Evolutionary conservation across 2,329 filamentous ascomycete genomes (phyloP).

Genomic region (Phialophora expanda): DNA sequence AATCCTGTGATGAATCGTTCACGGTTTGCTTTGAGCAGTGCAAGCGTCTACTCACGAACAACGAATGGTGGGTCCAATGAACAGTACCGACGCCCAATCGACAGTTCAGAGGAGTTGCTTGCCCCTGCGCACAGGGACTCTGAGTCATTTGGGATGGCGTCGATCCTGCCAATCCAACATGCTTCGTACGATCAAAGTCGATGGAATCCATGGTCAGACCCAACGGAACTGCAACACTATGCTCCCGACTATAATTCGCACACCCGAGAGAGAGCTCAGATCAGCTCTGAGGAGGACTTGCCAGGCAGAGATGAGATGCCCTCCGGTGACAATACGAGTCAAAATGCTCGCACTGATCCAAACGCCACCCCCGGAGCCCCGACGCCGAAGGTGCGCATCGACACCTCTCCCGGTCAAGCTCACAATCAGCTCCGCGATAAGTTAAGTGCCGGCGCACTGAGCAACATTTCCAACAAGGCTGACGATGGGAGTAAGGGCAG

Average conservation of each 20-base stretch:
- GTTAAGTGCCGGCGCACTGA: slow-evolving; percentile 18
- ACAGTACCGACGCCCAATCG: slow-evolving; percentile 25
- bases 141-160: slow-evolving; percentile 46
- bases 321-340: neutral
- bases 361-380: slow-evolving; percentile 17
- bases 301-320: neutral
- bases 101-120: slow-evolving; percentile 31
- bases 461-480: slow-evolving; percentile 24
- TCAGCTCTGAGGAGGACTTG: slow-evolving; percentile 36
- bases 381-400: slow-evolving; percentile 15
- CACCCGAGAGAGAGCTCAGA: slow-evolving; percentile 48
- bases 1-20: slow-evolving; percentile 17
- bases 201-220: slow-evolving; percentile 36
- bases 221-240: neutral
- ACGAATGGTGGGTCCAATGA: slow-evolving; percentile 44
- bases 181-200: slow-evolving; percentile 21
- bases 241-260: slow-evolving; percentile 38
- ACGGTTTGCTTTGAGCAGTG: slow-evolving; percentile 41
- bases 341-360: slow-evolving; percentile 3
- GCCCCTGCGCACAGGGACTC: slow-evolving; percentile 20
- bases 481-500: slow-evolving; percentile 25
- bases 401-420: slow-evolving; percentile 18
- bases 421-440: slow-evolving; percentile 23
- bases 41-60: slow-evolving; percentile 52
- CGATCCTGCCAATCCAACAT: slow-evolving; percentile 44